Conservation (phyloP, 495 filamentous ascomycete genomes). For the Penicillium bovifimosum region DNA sequence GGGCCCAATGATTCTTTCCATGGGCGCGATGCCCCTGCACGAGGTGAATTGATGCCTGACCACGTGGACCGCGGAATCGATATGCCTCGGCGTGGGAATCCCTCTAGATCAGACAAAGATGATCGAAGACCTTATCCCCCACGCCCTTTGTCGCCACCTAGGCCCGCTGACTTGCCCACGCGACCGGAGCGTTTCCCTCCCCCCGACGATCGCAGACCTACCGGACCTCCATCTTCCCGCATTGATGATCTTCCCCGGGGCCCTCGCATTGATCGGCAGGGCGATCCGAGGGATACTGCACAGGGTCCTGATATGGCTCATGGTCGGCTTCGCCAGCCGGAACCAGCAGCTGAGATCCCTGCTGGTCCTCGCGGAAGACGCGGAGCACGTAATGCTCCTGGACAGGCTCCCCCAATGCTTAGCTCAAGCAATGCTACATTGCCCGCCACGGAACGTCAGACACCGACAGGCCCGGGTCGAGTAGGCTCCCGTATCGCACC, state of each 20-base stretch:
- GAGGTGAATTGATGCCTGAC: conserved; percentile 35
- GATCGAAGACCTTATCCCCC: conserved; percentile 28
- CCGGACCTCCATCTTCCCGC: conserved; percentile 21
- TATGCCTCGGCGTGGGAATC: conserved; percentile 31
- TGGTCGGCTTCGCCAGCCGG: conserved; percentile 49
- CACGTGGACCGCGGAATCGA: conserved; percentile 29
- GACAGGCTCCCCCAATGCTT: conserved; percentile 21
- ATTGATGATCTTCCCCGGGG: conserved; percentile 37
- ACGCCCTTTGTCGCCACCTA: conserved; percentile 27
- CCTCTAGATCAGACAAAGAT: conserved; percentile 31
- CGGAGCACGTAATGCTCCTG: conserved; percentile 23
- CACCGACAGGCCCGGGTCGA: conserved; percentile 35
- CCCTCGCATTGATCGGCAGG: conserved; percentile 34
- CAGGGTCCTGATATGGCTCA: conserved; percentile 46
- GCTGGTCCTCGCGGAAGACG: conserved; percentile 59
- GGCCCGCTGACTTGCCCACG: conserved; percentile 27
- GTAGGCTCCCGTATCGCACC: conserved; percentile 27
- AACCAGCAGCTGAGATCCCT: conserved; percentile 55
- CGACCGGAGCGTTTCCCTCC: conserved; percentile 35
- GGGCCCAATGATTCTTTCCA: conserved; percentile 24
- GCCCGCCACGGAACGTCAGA: conserved; percentile 27
- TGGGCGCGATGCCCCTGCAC: conserved; percentile 28
- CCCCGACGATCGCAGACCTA: conserved; percentile 30
- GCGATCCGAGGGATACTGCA: conserved; percentile 26
- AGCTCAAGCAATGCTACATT: conserved; percentile 20